Evolutionary conservation across 2,329 filamentous ascomycete genomes (phyloP).

Genomic region (Xylariaceae sp.): DNA sequence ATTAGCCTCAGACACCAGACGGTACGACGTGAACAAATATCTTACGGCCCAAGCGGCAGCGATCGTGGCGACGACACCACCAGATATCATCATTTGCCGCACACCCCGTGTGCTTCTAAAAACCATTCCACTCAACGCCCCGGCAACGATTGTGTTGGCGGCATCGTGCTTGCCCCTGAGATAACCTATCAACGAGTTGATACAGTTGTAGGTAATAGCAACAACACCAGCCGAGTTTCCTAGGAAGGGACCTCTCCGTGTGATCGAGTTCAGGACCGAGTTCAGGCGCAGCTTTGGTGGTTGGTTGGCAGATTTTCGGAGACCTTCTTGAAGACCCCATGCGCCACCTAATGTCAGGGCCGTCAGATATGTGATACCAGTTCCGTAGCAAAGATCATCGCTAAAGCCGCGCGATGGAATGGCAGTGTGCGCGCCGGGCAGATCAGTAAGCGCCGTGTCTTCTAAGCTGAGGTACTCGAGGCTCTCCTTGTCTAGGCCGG

Average conservation of each 20-base stretch:
- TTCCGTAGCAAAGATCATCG: constrained; percentile 96
- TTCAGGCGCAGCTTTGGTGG: constrained; percentile 91
- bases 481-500: constrained; percentile 85
- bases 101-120: constrained; percentile 94
- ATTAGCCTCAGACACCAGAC: constrained; percentile 33
- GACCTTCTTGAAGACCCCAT: constrained; percentile 88
- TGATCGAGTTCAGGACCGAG: constrained; percentile 90
- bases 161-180: constrained; percentile 81
- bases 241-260: constrained; percentile 85
- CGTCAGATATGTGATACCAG: constrained; percentile 88
- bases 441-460: constrained; percentile 79
- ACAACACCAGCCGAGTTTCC: constrained; percentile 95
- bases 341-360: constrained; percentile 79
- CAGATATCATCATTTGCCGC: constrained; percentile 90
- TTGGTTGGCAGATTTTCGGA: constrained; percentile 68
- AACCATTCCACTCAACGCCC: constrained; percentile 81
- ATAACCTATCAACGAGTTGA: constrained; percentile 79
- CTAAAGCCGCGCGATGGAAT: constrained; percentile 95
- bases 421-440: constrained; percentile 79
- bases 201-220: constrained; percentile 90
- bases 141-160: constrained; percentile 80
- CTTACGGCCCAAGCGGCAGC: constrained; percentile 85
- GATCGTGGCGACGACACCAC: constrained; percentile 78
- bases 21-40: neutral
- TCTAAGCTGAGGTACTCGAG: constrained; percentile 95